These are phyloP conservation scores for Lipomyces sp. DNA, from an alignment of 805 yeast species.

Conservation along the genomic window DNA sequence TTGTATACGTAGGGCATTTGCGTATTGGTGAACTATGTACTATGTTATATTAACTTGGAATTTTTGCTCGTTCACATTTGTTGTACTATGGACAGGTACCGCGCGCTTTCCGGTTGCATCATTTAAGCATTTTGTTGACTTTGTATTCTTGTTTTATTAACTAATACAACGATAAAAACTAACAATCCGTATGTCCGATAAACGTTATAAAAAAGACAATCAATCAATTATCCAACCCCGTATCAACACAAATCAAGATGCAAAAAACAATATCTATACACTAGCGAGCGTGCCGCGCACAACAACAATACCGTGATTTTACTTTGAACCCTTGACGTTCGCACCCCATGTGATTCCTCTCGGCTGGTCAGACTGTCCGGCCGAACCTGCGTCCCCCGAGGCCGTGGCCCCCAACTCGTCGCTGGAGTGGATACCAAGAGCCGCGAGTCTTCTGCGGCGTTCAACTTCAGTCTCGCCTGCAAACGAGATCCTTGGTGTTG, in stretches of 20 bases:
- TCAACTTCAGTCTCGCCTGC: conserved; percentile 67
- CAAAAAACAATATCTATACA: not conserved
- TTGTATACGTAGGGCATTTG: too few species aligned
- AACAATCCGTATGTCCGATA: conserved; percentile 1
- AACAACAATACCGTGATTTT: not conserved
- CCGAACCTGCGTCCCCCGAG: not conserved
- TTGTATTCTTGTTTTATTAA: not conserved
- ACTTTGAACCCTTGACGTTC: conserved; percentile 24
- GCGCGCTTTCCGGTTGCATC: conserved; percentile 4
- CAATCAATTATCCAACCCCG: not conserved
- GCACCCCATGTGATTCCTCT: conserved; percentile 33
- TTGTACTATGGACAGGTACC: not conserved
- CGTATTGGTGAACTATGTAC: not conserved
- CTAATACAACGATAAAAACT: not conserved
- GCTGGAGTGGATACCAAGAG: conserved; percentile 42
- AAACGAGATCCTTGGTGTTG: conserved; percentile 33
- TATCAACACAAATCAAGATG: not conserved
- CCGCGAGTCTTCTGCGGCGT: conserved; percentile 60
- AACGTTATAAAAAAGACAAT: not conserved
- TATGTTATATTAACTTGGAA: not conserved
- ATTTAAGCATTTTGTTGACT: not conserved
- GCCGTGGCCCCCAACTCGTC: conserved; percentile 19
- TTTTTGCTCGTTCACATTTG: not conserved
- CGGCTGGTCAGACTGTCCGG: conserved; percentile 10
- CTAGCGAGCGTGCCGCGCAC: not conserved